These are phyloP conservation scores for Brassica nigra DNA, from an alignment of 345 rosid genomes.

Conservation along the genomic window DNA sequence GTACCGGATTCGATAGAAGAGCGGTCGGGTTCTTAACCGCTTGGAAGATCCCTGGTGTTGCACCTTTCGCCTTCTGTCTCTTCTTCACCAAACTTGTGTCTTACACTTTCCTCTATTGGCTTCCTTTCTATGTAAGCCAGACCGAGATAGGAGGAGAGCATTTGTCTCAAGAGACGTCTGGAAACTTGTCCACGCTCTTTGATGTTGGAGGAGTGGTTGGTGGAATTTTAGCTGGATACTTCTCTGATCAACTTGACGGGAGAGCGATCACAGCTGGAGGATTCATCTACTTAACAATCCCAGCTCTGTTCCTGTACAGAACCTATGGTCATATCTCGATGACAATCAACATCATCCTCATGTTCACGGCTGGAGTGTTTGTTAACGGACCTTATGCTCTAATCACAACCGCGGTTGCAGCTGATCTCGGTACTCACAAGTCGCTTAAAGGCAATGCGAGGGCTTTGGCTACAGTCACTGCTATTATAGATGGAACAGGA, in stretches of 20 bases:
- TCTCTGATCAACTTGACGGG: neutral
- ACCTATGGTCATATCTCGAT: neutral
- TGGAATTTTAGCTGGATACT: neutral
- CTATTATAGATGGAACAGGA: conserved; percentile 1
- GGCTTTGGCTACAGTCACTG: conserved; percentile 1
- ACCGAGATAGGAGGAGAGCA: neutral
- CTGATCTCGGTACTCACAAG: neutral
- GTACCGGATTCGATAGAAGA: neutral
- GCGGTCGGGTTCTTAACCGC: neutral
- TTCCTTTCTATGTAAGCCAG: neutral
- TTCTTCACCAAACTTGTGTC: neutral
- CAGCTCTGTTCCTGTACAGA: neutral
- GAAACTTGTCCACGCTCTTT: neutral
- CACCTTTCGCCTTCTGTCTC: neutral
- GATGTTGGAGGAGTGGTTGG: neutral
- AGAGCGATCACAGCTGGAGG: neutral
- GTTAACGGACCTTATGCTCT: neutral
- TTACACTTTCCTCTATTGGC: neutral
- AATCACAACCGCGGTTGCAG: conserved; percentile 1
- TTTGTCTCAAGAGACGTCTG: neutral
- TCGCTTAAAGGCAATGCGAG: neutral
- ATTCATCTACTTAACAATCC: neutral
- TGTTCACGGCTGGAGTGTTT: neutral
- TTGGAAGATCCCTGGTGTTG: conserved; percentile 2
- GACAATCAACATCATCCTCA: neutral